Evolutionary conservation across 768 basidiomycete genomes (phyloP).

Genomic region (Boletus rubropictus): DNA sequence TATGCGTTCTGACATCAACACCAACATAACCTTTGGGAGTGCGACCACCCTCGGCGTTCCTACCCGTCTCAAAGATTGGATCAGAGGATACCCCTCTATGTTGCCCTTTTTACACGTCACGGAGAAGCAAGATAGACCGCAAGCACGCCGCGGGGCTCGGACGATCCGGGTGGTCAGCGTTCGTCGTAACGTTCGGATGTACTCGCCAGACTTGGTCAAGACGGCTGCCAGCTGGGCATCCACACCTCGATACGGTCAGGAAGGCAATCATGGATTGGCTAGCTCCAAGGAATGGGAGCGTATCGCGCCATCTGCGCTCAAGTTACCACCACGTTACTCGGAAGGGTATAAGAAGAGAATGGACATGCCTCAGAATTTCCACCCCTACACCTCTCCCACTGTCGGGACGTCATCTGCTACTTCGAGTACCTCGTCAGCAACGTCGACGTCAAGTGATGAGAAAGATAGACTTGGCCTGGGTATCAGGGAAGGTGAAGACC

Average conservation of each 20-base stretch:
- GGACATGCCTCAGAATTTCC: constrained; percentile 55
- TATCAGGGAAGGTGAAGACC: constrained; percentile 50
- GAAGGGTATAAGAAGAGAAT: constrained; percentile 74
- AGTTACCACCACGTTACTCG: constrained; percentile 61
- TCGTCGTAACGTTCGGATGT: constrained; percentile 78
- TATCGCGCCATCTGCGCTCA: constrained; percentile 57
- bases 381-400: constrained; percentile 40
- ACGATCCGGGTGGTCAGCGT: constrained; percentile 75
- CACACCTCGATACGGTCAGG: constrained; percentile 25
- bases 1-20: constrained; percentile 25
- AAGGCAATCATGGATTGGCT: constrained; percentile 35
- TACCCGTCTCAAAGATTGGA: constrained; percentile 84
- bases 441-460: constrained; percentile 30
- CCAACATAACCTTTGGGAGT: constrained; percentile 38
- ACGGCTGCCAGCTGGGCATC: constrained; percentile 48
- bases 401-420: constrained; percentile 36
- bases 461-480: constrained; percentile 30
- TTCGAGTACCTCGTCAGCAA: constrained; percentile 37
- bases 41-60: constrained; percentile 67
- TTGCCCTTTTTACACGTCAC: constrained; percentile 54
- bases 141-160: constrained; percentile 70
- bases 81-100: constrained; percentile 82
- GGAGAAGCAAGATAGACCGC: constrained; percentile 45
- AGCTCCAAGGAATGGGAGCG: constrained; percentile 73
- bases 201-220: constrained; percentile 79